These are phyloP conservation scores for Dittrichia graveolens DNA, from an alignment of 129 eudicot species.

Conservation along the genomic window DNA sequence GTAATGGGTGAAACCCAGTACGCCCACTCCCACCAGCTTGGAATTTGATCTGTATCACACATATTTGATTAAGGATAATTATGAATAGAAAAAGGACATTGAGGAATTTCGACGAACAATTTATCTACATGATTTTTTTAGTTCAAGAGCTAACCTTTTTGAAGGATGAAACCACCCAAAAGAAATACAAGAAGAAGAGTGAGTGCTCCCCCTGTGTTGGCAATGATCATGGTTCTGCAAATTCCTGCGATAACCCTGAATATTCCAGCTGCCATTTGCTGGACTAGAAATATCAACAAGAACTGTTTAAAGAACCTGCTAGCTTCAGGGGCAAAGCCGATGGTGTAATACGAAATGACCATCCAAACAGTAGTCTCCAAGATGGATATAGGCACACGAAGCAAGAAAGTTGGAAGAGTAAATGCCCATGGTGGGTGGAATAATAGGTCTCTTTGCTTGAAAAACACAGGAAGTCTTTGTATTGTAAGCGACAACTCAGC, in stretches of 20 bases:
- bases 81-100: neutral
- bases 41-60: slow-evolving; percentile 64
- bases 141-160: slow-evolving; percentile 54
- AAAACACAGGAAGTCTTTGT: slow-evolving; percentile 89
- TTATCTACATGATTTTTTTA: neutral
- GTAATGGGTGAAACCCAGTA: slow-evolving; percentile 89
- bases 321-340: slow-evolving; percentile 89
- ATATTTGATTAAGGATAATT: neutral
- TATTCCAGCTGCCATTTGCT: slow-evolving; percentile 94
- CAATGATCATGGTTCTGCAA: slow-evolving; percentile 85
- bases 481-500: slow-evolving; percentile 71
- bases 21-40: slow-evolving; percentile 92
- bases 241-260: slow-evolving; percentile 78
- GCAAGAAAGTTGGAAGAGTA: slow-evolving; percentile 71
- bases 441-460: slow-evolving; percentile 81
- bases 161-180: slow-evolving; percentile 96
- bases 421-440: slow-evolving; percentile 88
- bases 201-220: slow-evolving; percentile 88
- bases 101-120: slow-evolving; percentile 5
- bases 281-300: slow-evolving; percentile 69
- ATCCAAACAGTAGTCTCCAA: slow-evolving; percentile 72
- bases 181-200: slow-evolving; percentile 73
- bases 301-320: slow-evolving; percentile 96
- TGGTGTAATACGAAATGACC: slow-evolving; percentile 72
- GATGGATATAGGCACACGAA: slow-evolving; percentile 74